Evolutionary conservation across 352 stramenopile species (phyloP), one percentile per base, ranked within the genome.

Genomic region (Globisporangium cederbergense): DNA sequence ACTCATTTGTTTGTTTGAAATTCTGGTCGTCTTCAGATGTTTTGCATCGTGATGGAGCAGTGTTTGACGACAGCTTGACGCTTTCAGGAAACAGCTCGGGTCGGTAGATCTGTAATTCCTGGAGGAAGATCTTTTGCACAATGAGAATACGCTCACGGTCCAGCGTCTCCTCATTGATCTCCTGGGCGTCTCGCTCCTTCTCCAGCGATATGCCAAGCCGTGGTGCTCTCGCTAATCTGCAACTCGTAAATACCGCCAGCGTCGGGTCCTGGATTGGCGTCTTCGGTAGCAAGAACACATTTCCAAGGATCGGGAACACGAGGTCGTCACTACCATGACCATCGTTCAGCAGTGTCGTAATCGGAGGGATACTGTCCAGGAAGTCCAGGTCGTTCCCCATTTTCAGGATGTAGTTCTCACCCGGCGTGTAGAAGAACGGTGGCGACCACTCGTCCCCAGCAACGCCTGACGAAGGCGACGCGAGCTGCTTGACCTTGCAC

Each of bases 351-450:
- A 74, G 46, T 47, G 57, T 38, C 32, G 83, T 82, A 9, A 94
- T 43, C 0, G 86, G 86, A 1, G 72, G 49, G 0, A 92, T 62
- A 5, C 72, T 54, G 8, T 90, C 79, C 0, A 94, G 65, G 65
- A 94, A 94, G 45, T 91, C 78, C 20, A 94, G 66, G 59, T 94
- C 86, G 5, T 64, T 76, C 4, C 71, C 78, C 71, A 94, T 78
- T 73, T 88, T 87, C 54, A 94, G 70, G 60, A 92, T 83, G 45
- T 94, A 94, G 46, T 94, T 94, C 9, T 80, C 66, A 0, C 73
- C 79, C 0, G 74, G 70, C 9, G 67, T 72, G 47, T 84, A 90
- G 43, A 78, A 89, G 58, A 92, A 92, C 9, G 83, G 81, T 5
- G 83, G 83, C 9, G 72, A 68, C 83, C 83, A 92, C 4, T 88